Conservation (phyloP, 441 rosid genomes). For the Eugenia klotzschiana region DNA sequence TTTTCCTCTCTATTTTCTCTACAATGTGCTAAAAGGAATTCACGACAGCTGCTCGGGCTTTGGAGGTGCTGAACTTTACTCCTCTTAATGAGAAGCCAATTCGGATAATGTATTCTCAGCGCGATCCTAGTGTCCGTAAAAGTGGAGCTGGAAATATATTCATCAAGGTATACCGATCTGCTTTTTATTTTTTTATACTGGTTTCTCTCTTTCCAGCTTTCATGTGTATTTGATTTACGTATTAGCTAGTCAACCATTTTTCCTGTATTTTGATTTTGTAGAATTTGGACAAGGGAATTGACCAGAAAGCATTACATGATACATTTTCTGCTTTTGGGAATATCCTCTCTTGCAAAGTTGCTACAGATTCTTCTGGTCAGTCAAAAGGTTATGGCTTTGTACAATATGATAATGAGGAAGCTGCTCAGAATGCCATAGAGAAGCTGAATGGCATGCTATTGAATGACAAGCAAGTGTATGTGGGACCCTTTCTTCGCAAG, state of each 20-base stretch:
- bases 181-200: neutral
- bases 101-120: constrained; percentile 67
- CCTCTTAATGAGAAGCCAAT: constrained; percentile 63
- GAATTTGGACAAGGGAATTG: constrained; percentile 73
- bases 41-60: constrained; percentile 62
- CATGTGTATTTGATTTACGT: neutral
- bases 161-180: constrained; percentile 42
- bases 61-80: constrained; percentile 59
- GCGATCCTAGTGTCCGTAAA: constrained; percentile 68
- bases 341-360: constrained; percentile 73
- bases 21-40: neutral
- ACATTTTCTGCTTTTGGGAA: constrained; percentile 65
- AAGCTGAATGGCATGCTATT: constrained; percentile 69
- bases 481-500: constrained; percentile 71
- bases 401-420: constrained; percentile 60
- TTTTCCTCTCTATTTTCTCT: neutral
- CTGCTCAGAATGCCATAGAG: constrained; percentile 65
- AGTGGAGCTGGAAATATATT: constrained; percentile 81
- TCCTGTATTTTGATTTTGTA: constrained; percentile 6
- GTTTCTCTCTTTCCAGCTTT: neutral
- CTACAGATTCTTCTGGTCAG: constrained; percentile 63
- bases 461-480: constrained; percentile 80
- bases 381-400: constrained; percentile 88
- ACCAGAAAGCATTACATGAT: constrained; percentile 73
- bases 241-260: neutral